Percentiles rank a stretch among this genome's conserved stretches.
These are phyloP conservation scores for Cyclotella atomus DNA, from an alignment of 108 stramenopile species.

Conservation along the genomic window DNA sequence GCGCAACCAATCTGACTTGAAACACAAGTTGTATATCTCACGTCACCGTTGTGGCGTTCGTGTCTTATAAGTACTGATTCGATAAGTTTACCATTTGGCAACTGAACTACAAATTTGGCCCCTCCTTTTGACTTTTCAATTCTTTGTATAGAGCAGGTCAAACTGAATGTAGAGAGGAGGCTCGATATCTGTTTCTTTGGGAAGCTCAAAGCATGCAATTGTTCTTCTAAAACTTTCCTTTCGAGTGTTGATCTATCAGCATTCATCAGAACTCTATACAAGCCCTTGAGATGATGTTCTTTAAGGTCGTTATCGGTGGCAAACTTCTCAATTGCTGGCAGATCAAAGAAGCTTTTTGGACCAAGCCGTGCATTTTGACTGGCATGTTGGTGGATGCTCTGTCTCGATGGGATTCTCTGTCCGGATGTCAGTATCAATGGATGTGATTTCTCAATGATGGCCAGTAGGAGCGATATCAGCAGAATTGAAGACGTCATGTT, in stretches of 20 bases:
- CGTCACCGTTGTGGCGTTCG: slow-evolving; percentile 3
- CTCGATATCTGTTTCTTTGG: slow-evolving; percentile 9
- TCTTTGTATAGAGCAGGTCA: slow-evolving; percentile 12
- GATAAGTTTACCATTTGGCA: slow-evolving; percentile 24
- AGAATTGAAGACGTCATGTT: not conserved
- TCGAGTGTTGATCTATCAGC: not conserved
- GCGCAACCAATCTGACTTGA: slow-evolving; percentile 64
- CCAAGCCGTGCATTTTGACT: not conserved
- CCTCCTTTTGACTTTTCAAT: slow-evolving; percentile 19
- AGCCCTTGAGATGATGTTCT: slow-evolving; percentile 28
- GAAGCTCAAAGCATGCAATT: slow-evolving; percentile 12
- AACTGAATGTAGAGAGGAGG: slow-evolving; percentile 12
- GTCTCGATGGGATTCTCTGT: slow-evolving; percentile 17
- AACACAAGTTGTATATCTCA: slow-evolving; percentile 53
- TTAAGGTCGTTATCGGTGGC: slow-evolving; percentile 18
- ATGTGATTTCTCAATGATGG: not conserved
- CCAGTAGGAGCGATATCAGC: not conserved
- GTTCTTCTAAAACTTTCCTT: not conserved
- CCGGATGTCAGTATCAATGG: slow-evolving; percentile 25
- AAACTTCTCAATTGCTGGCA: slow-evolving; percentile 26
- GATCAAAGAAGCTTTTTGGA: slow-evolving; percentile 26
- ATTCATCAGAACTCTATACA: slow-evolving; percentile 29
- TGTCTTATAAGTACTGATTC: slow-evolving; percentile 5
- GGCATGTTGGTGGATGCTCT: not conserved
- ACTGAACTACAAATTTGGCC: slow-evolving; percentile 19